Evolutionary conservation across 2,329 filamentous ascomycete genomes (phyloP).

Genomic region (Fusarium fujikuroi): DNA sequence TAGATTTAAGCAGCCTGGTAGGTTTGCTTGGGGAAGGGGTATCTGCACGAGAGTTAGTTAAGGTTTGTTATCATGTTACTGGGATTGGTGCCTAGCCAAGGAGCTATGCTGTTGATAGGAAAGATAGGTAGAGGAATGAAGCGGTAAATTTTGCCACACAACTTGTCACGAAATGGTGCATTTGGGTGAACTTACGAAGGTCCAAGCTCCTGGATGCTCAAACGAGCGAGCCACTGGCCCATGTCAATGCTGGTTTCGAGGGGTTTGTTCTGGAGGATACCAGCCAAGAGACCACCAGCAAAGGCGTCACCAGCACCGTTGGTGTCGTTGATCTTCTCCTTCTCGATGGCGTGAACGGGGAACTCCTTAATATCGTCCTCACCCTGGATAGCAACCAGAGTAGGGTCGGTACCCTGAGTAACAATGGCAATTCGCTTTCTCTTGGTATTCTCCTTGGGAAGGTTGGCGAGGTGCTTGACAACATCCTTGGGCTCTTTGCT

Average conservation of each 20-base stretch:
- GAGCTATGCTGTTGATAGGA: constrained; percentile 25
- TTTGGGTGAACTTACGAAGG: constrained; percentile 78
- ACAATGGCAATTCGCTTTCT: constrained; percentile 88
- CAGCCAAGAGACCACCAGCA: constrained; percentile 91
- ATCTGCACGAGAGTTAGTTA: constrained; percentile 60
- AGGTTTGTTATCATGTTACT: constrained; percentile 9
- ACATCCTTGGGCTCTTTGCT: constrained; percentile 85
- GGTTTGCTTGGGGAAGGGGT: constrained; percentile 83
- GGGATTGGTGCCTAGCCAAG: constrained; percentile 26
- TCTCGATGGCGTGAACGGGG: constrained; percentile 81
- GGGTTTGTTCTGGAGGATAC: constrained; percentile 84
- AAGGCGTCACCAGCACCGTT: constrained; percentile 98
- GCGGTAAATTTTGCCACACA: constrained; percentile 4
- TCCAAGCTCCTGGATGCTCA: constrained; percentile 94
- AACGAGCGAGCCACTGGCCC: constrained; percentile 94
- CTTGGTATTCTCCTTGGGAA: constrained; percentile 91
- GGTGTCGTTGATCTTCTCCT: constrained; percentile 89
- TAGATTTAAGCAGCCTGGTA: constrained; percentile 64
- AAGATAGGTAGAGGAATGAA: constrained; percentile 37
- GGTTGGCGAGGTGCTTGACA: constrained; percentile 83
- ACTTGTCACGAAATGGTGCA: constrained; percentile 18
- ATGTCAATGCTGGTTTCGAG: constrained; percentile 85
- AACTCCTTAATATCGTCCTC: constrained; percentile 78
- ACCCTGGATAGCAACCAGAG: constrained; percentile 82
- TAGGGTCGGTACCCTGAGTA: constrained; percentile 94